Evolutionary conservation across 75 land plant genomes (phyloP).

Genomic region (Pinus albicaulis): DNA sequence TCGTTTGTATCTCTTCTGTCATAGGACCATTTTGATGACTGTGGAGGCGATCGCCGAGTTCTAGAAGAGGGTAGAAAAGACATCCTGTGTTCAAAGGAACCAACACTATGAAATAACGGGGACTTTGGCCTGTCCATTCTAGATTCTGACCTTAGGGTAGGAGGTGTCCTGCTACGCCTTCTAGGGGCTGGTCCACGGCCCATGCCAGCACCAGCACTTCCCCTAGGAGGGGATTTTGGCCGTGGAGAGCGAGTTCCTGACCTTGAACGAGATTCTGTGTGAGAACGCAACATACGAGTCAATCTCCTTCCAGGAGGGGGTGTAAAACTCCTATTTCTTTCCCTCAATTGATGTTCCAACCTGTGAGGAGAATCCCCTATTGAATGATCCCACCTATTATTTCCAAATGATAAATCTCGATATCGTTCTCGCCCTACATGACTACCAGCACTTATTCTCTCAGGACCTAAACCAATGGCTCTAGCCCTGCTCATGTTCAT

Average conservation of each 20-base stretch:
- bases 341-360: conserved; percentile 14
- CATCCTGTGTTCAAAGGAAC: conserved; percentile 26
- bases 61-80: conserved; percentile 28
- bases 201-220: conserved; percentile 17
- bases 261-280: conserved; percentile 29
- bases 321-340: conserved; percentile 33
- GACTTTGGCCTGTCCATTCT: conserved; percentile 27
- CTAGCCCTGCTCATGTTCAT: no score
- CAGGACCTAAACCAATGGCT: no score
- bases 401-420: conserved; percentile 19
- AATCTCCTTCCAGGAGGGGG: conserved; percentile 19
- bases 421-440: no score
- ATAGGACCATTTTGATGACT: conserved; percentile 44
- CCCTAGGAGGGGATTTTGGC: conserved; percentile 32
- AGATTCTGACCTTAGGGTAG: conserved; percentile 25
- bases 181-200: conserved; percentile 7
- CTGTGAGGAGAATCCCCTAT: conserved; percentile 13
- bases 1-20: conserved; percentile 38
- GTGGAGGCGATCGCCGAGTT: conserved; percentile 46
- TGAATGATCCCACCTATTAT: conserved; percentile 14
- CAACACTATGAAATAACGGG: conserved; percentile 18
- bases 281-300: conserved; percentile 17
- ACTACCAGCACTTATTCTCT: no score
- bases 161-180: conserved; percentile 30
- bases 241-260: conserved; percentile 42